A percentile compares a stretch with the other conserved stretches of the same genome.
Conservation (phyloP, 2,329 filamentous ascomycete species). For the Pseudonectria buxi region DNA sequence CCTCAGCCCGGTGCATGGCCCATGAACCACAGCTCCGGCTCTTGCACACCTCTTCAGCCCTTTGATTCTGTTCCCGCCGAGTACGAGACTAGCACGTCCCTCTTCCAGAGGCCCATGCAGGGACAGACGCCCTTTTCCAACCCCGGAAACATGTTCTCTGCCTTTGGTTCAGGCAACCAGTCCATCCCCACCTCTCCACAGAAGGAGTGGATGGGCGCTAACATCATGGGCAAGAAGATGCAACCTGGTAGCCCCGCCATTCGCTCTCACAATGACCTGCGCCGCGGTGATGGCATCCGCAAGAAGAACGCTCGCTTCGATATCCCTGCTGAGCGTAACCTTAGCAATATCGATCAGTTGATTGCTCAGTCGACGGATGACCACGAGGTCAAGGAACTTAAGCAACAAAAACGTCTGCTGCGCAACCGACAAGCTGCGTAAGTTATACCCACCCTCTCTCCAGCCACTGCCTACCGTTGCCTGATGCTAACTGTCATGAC, state of each 20-base stretch:
- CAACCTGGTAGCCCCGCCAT: constrained; percentile 61
- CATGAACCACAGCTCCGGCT: constrained; percentile 57
- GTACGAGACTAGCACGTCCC: constrained; percentile 45
- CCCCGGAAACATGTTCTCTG: constrained; percentile 47
- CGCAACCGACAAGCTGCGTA: constrained; percentile 96
- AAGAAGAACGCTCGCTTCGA: constrained; percentile 99
- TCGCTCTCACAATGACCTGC: constrained; percentile 69
- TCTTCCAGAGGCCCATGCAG: constrained; percentile 49
- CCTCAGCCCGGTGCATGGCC: constrained; percentile 50
- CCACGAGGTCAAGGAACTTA: constrained; percentile 93
- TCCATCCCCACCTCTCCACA: constrained; percentile 50
- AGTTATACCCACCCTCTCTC: constrained; percentile 29
- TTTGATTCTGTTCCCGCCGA: constrained; percentile 52
- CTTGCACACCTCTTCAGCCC: constrained; percentile 66
- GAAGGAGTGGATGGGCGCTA: constrained; percentile 50
- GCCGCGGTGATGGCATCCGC: constrained; percentile 79
- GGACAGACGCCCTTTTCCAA: constrained; percentile 50
- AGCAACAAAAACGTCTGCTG: constrained; percentile 93
- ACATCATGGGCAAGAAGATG: constrained; percentile 52
- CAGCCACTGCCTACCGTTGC: constrained; percentile 1
- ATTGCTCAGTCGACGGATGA: constrained; percentile 86
- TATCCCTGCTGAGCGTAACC: constrained; percentile 86
- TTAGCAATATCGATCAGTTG: constrained; percentile 89
- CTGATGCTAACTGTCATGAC: constrained; percentile 10
- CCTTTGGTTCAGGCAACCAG: constrained; percentile 38